Conservation (phyloP, 2,329 filamentous ascomycete species). For the Trichoderma sp. region DNA sequence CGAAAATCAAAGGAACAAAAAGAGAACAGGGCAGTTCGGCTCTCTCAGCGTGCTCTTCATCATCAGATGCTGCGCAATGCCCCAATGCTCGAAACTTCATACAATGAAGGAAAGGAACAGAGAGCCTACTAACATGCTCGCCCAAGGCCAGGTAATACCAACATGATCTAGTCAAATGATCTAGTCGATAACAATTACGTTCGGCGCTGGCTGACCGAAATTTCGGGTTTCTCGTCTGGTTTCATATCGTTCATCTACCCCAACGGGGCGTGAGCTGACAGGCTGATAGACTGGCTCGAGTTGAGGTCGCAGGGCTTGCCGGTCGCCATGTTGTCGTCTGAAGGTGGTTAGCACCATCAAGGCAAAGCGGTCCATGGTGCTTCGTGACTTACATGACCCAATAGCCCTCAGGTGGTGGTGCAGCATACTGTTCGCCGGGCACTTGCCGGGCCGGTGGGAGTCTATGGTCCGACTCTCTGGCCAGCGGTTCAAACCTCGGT, state of each 20-base stretch:
- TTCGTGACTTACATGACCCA: slow-evolving; percentile 34
- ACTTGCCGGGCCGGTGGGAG: slow-evolving; percentile 29
- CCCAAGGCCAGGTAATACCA: not conserved
- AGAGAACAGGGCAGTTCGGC: too few relatives aligned
- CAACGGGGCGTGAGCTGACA: slow-evolving; percentile 23
- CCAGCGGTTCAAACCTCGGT: slow-evolving; percentile 6
- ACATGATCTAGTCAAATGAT: slow-evolving; percentile 15
- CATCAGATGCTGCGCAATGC: slow-evolving; percentile 4
- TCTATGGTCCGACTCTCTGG: slow-evolving; percentile 14
- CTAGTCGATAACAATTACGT: slow-evolving; percentile 27
- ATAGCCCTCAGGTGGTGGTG: slow-evolving; percentile 31
- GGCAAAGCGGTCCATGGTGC: not conserved
- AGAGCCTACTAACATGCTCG: not conserved
- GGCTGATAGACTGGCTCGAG: slow-evolving; percentile 31
- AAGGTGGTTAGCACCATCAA: slow-evolving; percentile 29
- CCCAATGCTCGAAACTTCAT: not conserved
- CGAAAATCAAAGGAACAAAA: not conserved
- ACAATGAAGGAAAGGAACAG: not conserved
- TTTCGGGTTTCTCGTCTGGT: slow-evolving; percentile 30
- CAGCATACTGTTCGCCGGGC: slow-evolving; percentile 24
- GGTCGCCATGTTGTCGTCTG: slow-evolving; percentile 29
- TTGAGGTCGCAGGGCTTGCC: slow-evolving; percentile 7
- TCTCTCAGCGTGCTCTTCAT: not conserved
- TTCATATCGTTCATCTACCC: slow-evolving; percentile 28
- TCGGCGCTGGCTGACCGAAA: not conserved